These are phyloP conservation scores for Microsporum ferrugineum DNA, from an alignment of 2,329 filamentous ascomycete genomes.

Conservation along the genomic window DNA sequence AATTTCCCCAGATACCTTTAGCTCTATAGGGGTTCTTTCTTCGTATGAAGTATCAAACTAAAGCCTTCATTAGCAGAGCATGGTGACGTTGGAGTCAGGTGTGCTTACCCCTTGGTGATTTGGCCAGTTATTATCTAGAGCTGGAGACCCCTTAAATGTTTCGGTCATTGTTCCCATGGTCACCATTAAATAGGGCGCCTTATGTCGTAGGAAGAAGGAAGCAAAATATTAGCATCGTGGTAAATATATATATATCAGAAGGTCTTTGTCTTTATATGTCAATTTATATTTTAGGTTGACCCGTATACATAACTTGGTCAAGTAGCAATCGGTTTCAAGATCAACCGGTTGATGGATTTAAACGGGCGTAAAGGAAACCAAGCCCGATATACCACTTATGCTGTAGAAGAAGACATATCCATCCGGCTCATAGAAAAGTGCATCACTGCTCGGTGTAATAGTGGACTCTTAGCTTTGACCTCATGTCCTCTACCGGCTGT, in stretches of 20 bases:
- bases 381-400: background rate
- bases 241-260: background rate
- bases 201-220: background rate
- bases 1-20: conserved; percentile 54
- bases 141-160: background rate
- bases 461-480: too few relatives aligned
- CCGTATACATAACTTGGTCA: background rate
- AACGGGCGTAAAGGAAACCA: background rate
- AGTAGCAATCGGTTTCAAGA: background rate
- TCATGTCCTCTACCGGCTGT: background rate
- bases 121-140: conserved; percentile 38
- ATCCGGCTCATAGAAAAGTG: background rate
- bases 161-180: background rate
- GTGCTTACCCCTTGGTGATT: conserved; percentile 40
- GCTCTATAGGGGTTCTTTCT: conserved; percentile 52
- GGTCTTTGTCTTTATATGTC: too few relatives aligned
- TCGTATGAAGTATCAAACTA: conserved; percentile 60
- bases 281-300: too few relatives aligned
- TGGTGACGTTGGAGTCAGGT: conserved; percentile 6
- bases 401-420: background rate
- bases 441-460: background rate
- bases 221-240: background rate
- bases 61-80: conserved; percentile 6
- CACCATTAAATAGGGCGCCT: background rate
- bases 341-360: background rate